Evolutionary conservation across 306 rosid genomes (phyloP).

Genomic region (Trifolium fragiferum): DNA sequence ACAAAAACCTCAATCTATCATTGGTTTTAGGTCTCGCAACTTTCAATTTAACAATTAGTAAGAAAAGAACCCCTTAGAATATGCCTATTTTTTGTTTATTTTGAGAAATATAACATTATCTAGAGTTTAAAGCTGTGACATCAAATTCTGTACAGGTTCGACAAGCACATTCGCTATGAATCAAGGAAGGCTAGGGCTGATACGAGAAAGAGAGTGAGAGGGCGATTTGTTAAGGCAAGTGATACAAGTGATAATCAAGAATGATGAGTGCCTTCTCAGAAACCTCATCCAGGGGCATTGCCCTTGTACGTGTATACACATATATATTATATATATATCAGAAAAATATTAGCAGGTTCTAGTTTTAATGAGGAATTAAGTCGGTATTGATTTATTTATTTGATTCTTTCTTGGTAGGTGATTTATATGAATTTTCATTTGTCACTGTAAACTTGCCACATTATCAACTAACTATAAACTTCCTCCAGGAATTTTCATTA

Average conservation of each 20-base stretch:
- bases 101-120: background rate
- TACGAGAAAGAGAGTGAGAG: slow-evolving; percentile 54
- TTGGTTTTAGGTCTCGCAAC: background rate
- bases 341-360: slow-evolving; percentile 31
- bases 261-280: slow-evolving; percentile 26
- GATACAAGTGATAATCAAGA: slow-evolving; percentile 29
- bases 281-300: slow-evolving; percentile 5
- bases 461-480: background rate
- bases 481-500: background rate
- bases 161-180: slow-evolving; percentile 57
- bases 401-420: slow-evolving; percentile 31
- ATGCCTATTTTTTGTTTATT: background rate
- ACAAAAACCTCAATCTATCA: background rate
- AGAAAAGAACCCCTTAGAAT: background rate
- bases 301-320: slow-evolving; percentile 33
- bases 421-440: background rate
- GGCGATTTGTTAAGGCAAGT: slow-evolving; percentile 54
- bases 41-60: background rate
- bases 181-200: slow-evolving; percentile 64
- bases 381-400: slow-evolving; percentile 27
- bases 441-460: too few species aligned
- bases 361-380: slow-evolving; percentile 10
- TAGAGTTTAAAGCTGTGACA: background rate
- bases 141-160: slow-evolving; percentile 41
- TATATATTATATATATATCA: background rate